Base-by-base conservation (phyloP, 2,329 filamentous ascomycete genomes). In the Hypoxylon sp. region DNA sequence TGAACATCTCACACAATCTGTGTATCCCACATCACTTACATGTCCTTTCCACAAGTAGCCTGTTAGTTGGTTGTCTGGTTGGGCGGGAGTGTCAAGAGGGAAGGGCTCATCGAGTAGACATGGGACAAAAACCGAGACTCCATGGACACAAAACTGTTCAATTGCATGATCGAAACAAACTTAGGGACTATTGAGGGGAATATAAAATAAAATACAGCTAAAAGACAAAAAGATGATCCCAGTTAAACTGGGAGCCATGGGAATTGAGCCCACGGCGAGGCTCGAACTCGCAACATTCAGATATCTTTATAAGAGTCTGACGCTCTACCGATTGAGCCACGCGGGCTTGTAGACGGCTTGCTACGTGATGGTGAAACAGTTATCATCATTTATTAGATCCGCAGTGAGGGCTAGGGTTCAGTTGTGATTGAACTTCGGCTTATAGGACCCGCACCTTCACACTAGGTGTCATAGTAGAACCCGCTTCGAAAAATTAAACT, bases 321-420 rank as follows among this genome's bases (percentile, higher is more conserved):
- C 88, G 88, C 87, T 90, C 88, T 90, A 89, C 86, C 85, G 85
- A 88, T 88, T 88, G 86, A 88, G 86, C 86, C 33, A 68, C 54
- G 42, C 59, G 31, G 61, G 62, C 49, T n/a, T 37, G 17, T 35
- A 37, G 17, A 10, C 31, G 7, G 25, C 11, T 54, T 20, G 49
- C 17, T 57, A 22, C 27, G 33, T 42, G 40, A 17, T 7, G 6
- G 30, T 17, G 4, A 22, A 20, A 13, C 35, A n/a, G 10, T 35
- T 35, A 20, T 13, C 31, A n/a, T 48, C 14, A 25, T 13, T 31
- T n/a, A 25, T 22, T 48, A 35, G 13, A 57, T 35, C 14, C 17
- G 10, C 10, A 6, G 7, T 17, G 27, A 8, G 17, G 17, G 40
- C 13, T 31, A 56, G 42, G 53, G 25, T 37, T 30, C 33, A n/a